Evolutionary conservation across 331 rosid species (phyloP).

Genomic region (Ulmus americana): DNA sequence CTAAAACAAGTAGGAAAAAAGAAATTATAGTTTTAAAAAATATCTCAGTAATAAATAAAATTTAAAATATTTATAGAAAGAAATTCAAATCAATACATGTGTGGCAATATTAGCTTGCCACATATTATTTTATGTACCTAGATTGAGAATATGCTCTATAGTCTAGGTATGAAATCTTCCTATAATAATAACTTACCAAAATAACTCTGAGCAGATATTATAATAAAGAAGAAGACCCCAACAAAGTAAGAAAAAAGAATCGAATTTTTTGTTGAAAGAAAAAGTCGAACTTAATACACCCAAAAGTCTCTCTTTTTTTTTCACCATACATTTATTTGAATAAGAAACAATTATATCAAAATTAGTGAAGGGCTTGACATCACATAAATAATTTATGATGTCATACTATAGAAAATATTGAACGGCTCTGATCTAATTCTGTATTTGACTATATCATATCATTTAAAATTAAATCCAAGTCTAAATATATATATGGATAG

Average conservation of each 20-base stretch:
- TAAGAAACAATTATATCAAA: neutral
- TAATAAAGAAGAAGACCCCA: neutral
- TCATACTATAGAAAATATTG: neutral
- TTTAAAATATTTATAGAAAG: neutral
- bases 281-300: neutral
- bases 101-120: neutral
- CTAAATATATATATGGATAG: neutral
- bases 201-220: constrained; percentile 10
- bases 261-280: too few relatives aligned
- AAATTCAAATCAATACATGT: neutral
- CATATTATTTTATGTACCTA: neutral
- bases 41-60: too few relatives aligned
- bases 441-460: neutral
- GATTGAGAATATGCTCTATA: neutral
- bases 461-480: neutral
- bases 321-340: neutral
- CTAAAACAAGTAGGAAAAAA: too few relatives aligned
- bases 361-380: neutral
- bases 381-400: neutral
- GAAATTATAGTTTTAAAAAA: too few relatives aligned
- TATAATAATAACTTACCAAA: constrained; percentile 1
- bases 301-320: neutral
- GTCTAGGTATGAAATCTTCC: constrained; percentile 9
- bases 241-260: neutral
- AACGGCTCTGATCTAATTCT: neutral